Base-by-base conservation (phyloP, 257 asterid species). In the Linaria vulgaris region DNA sequence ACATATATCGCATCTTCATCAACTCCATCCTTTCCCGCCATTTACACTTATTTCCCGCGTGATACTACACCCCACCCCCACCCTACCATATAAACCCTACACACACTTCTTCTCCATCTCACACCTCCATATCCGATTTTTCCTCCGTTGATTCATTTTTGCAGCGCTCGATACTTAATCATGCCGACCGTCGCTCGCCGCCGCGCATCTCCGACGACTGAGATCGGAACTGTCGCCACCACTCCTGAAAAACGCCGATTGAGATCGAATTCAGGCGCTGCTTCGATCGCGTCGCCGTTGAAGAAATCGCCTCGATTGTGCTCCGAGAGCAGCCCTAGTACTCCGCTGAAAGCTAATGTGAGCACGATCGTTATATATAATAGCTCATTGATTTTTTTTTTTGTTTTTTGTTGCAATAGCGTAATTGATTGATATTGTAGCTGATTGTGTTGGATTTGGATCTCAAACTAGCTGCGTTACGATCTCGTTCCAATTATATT, bases 221-320 rank as follows among this genome's bases (percentile, higher is more conserved):
- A 62, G 74, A 47, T 16, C 12, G 75, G 78, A 16, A 66, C 30
- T 17, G 64, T 66, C 6, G 64, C 72, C 53, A 78, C 72, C 53
- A 78, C 85, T 41, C 91, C 91, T 54, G 69, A 41, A 14, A 91
- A 88, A 70, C 80, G 79, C 43, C 72, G 79, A 21, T 57, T 72
- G 69, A 89, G 89, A 74, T 82, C 96, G 64, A 72, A 75, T 59
- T 74, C 80, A 12, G n/a, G n/a, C n/a, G 64, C 77, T 55, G 73
- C 71, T 48, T 66, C 79, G 30, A 47, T 67, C 13, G 68, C 58
- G 3, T 61, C 70, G 43, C 79, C 83, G 15, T 45, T 65, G 75
- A 79, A 80, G 9, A 91, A 91, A 70, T 84, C 89, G 48, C 88
- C 95, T 37, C 79, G 96, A 3, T 57, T 78, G 14, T 72, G 85